Evolutionary conservation across 1,139 yeast species (phyloP), one percentile per base, ranked within the genome.

Genomic region (Taiozyma onychis): DNA sequence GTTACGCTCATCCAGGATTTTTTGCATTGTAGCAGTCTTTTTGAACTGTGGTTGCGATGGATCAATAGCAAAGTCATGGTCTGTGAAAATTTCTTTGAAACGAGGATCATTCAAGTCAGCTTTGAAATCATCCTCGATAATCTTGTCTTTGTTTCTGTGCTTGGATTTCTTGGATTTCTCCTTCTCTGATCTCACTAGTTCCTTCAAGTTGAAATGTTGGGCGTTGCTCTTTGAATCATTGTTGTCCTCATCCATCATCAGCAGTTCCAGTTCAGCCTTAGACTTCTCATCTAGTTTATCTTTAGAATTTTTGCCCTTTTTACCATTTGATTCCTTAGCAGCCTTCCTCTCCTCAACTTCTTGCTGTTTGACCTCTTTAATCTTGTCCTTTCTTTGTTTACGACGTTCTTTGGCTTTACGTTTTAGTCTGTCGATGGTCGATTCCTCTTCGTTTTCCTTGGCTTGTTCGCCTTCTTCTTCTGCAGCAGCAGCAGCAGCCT

Each of bases 331-430:
- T 28, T 57, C 50, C 44, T 61, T 47, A 45, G 57, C 44, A 44
- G 50, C 58, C 58, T 65, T 64, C 61, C 71, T 66, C n/a, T 69
- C 76, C 14, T 69, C 72, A 37, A 69, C 68, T 32, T 76, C 76
- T 39, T 72, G 73, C 45, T 70, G 72, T 65, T 80, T 79, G 47
- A 74, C 52, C 56, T 80, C 81, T 66, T 85, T 86, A 61, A 82
- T 70, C 62, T 83, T 84, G 44, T 83, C 89, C 74, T 85, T 78
- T 74, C 97, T 83, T 54, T 80, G 80, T 72, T 83, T 81, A 63
- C 91, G 83, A 67, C 98, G 86, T 67, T 95, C 99, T 71, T 88
- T 89, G 65, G 91, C 97, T 68, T 90, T 93, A 57, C 95, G 79
- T 68, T 80, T 85, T 64, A 90, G 81, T 59, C 85, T 88, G 42